Evolutionary conservation across 179 eudicot species (phyloP), one percentile per base, ranked within the genome.

Genomic region (Patellifolia procumbens): DNA sequence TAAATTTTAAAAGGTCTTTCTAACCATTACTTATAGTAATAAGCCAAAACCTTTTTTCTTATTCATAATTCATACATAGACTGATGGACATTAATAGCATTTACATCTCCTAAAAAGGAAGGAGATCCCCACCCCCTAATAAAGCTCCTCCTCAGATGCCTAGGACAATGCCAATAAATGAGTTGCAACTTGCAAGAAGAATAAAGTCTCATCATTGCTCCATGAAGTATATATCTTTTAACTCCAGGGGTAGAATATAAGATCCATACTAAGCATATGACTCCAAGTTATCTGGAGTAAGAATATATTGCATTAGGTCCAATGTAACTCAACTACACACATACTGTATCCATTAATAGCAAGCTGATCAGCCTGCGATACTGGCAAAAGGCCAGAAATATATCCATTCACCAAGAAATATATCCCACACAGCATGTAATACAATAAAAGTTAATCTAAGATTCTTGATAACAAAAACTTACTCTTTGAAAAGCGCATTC

Each of bases 401-500:
- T 43, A 59, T 61, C 43, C 34, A 60, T 28, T 28, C 64, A 61
- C 34, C 45, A 22, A 62, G 53, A 53, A 22, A 62, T 45, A 32
- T 12, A 59, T 26, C 34, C 34, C 34, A 28, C 45, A 74, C 31
- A 74, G 32, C 60, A 46, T 48, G 29, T 62, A n/a, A 46, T 51
- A 52, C 49, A 67, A 52, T 3, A 8, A 7, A 46, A 11, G 31
- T 29, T 7, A 39, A 52, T 10, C 39, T 55, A 37, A 53, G 49
- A 61, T 34, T 31, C 52, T 62, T 66, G 12, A 39, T 48, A 37
- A 32, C 61, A 43, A n/a, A n/a, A 62, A 58, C 97, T 83, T 91
- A 95, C 99, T 93, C 90, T 73, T 79, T 87, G 79, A 92, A 91
- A 74, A 95, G 81, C 48, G 70, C 82, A 43, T 87, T 56, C 92